Percentiles rank a stretch among this genome's conserved stretches.
These are phyloP conservation scores for Beta macrorhiza DNA, from an alignment of 179 eudicot species.

Conservation along the genomic window DNA sequence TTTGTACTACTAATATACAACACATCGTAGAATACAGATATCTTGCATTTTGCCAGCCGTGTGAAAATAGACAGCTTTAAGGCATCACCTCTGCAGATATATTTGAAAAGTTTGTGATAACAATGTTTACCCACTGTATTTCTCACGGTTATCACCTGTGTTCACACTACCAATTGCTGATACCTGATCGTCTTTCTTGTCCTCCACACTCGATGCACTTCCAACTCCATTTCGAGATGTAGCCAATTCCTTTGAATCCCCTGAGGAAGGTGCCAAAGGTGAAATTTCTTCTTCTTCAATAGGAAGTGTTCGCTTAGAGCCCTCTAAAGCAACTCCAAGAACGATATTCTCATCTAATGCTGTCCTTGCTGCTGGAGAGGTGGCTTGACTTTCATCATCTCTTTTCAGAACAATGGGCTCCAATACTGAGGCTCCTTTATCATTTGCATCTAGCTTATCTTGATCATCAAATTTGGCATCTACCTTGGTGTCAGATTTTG, in stretches of 20 bases:
- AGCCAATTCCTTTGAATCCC: conserved; percentile 55
- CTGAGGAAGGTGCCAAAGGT: conserved; percentile 25
- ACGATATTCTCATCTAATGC: conserved; percentile 77
- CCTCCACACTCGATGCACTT: conserved; percentile 32
- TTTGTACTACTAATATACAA: conserved; percentile 4
- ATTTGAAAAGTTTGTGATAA: neutral
- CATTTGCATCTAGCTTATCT: conserved; percentile 25
- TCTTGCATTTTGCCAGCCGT: conserved; percentile 37
- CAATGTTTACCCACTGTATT: conserved; percentile 28
- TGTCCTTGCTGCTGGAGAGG: conserved; percentile 38
- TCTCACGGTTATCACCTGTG: conserved; percentile 37
- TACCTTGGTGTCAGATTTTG: conserved; percentile 34
- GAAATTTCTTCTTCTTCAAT: conserved; percentile 74
- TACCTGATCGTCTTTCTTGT: conserved; percentile 45
- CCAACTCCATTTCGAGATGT: conserved; percentile 38
- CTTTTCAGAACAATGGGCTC: conserved; percentile 34
- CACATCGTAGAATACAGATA: neutral
- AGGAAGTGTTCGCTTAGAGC: conserved; percentile 90
- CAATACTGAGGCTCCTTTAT: conserved; percentile 26
- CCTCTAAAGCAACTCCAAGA: conserved; percentile 91
- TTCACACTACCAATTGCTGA: conserved; percentile 20
- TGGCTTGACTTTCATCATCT: conserved; percentile 26
- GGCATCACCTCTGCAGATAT: conserved; percentile 28
- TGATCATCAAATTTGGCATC: conserved; percentile 28
- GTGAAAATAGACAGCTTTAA: conserved; percentile 32